Conservation (phyloP, 2,329 filamentous ascomycete genomes). For the Botryotinia calthae region DNA sequence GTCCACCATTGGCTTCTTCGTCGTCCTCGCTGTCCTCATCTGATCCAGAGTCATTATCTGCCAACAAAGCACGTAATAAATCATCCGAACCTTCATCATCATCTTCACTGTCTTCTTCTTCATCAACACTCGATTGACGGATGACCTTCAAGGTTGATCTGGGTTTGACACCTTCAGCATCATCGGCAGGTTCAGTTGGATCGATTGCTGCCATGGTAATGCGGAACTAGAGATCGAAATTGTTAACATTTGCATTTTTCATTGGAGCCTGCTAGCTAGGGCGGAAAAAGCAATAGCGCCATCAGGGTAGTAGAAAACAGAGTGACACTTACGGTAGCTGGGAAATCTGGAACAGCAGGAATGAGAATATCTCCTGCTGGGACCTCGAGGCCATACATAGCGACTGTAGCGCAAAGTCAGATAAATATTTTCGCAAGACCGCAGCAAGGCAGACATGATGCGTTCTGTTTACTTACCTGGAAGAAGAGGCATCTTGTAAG, state of each 20-base stretch:
- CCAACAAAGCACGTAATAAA: slow-evolving; percentile 52
- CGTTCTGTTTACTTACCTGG: slow-evolving; percentile 40
- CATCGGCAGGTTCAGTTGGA: slow-evolving; percentile 69
- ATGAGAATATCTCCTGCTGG: slow-evolving; percentile 81
- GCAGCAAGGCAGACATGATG: slow-evolving; percentile 7
- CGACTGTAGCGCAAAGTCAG: slow-evolving; percentile 53
- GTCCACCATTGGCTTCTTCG: slow-evolving; percentile 80
- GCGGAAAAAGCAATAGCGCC: background rate
- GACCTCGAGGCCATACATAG: slow-evolving; percentile 89
- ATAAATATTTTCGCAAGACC: slow-evolving; percentile 13
- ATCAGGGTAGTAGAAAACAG: background rate
- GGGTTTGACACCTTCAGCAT: slow-evolving; percentile 58
- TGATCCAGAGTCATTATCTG: slow-evolving; percentile 51
- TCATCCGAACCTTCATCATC: slow-evolving; percentile 39
- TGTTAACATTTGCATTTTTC: slow-evolving; percentile 23
- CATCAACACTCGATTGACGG: slow-evolving; percentile 66
- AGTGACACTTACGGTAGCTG: slow-evolving; percentile 69
- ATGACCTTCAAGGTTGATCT: slow-evolving; percentile 90
- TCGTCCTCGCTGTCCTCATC: slow-evolving; percentile 52
- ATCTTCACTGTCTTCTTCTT: slow-evolving; percentile 59
- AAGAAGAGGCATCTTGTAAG: slow-evolving; percentile 52
- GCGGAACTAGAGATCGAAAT: slow-evolving; percentile 64
- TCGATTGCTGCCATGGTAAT: slow-evolving; percentile 99
- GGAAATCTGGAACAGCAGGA: slow-evolving; percentile 73
- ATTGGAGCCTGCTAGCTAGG: background rate